Evolutionary conservation across 345 rosid genomes (phyloP), one percentile per base, ranked within the genome.

Genomic region (Populus tremula): DNA sequence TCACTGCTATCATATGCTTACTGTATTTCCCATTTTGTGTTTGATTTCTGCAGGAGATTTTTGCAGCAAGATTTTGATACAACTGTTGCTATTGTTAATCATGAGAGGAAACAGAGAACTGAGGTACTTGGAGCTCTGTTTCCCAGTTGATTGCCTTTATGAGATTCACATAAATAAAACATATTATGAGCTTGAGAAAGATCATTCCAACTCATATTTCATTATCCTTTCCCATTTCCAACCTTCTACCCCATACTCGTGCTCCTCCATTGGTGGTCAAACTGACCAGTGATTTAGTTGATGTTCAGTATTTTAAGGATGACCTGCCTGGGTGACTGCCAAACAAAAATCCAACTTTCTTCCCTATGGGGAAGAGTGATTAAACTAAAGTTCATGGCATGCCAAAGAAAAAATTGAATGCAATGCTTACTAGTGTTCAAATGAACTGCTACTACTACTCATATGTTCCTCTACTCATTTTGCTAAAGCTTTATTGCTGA

Each of bases 21-120:
- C 62, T 23, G 45, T 17, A 27, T 45, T 69, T 38, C 27, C 31
- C 61, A 27, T 35, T 29, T 38, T 79, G 53, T 71, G 17, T 76
- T 75, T 72, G 62, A 38, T 81, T 62, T 79, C 76, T 82, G 85
- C 90, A 96, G 99, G 93, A 87, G 96, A 86, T 88, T 88, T 82
- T 92, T 92, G 83, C 94, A 87, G 87, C 98, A 88, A 84, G 97
- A 93, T 88, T 96, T 96, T 85, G 99, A 93, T 83, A 66, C 97
- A 75, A 92, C 92, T 67, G 93, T 96, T 87, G 97, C 97, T 75
- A 91, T 83, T 77, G 89, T 86, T 82, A 96, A 93, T 84, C 92
- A 92, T 73, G 98, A 94, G 87, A 87, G 98, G 84, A 94, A 89
- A 83, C 97, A 92, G 86, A 83, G 93, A 87, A 86, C 80, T 49